Conservation (phyloP, 768 basidiomycete genomes). For the Rhodotorula paludigena region DNA sequence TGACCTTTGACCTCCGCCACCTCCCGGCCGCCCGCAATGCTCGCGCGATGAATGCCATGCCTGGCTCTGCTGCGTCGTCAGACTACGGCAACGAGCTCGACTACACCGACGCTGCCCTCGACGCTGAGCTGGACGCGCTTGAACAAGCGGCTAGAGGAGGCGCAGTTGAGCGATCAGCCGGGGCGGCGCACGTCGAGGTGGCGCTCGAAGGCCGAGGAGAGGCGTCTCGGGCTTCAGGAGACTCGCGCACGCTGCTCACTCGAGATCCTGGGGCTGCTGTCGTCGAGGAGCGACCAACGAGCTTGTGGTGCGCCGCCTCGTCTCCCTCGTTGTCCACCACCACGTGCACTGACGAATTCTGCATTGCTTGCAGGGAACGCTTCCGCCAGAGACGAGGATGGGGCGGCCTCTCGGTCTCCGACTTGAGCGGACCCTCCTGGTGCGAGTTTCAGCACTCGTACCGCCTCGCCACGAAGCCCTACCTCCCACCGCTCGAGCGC, state of each 20-base stretch:
- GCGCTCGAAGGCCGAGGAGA: background rate
- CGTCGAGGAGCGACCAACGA: background rate
- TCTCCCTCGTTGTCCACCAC: background rate
- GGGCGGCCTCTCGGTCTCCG: slow-evolving; percentile 25
- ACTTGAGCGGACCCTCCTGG: slow-evolving; percentile 22
- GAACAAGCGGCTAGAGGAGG: background rate
- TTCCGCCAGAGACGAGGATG: slow-evolving; percentile 15
- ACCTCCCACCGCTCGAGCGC: slow-evolving; percentile 22
- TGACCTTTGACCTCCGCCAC: background rate
- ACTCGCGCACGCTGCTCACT: background rate
- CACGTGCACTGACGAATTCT: background rate
- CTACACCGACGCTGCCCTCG: slow-evolving; percentile 6
- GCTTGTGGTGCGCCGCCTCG: background rate
- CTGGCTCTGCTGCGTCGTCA: background rate
- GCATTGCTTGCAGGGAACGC: slow-evolving; percentile 5
- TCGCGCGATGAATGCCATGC: background rate
- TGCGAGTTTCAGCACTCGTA: slow-evolving; percentile 37
- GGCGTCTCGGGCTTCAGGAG: background rate
- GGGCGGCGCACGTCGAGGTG: background rate
- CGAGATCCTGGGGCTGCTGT: background rate
- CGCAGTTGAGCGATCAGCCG: background rate
- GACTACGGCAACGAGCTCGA: slow-evolving; percentile 32
- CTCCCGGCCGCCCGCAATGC: background rate
- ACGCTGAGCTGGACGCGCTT: background rate
- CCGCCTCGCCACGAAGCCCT: slow-evolving; percentile 23